These are phyloP conservation scores for Dryadomyces sulphureus DNA, from an alignment of 2,329 filamentous ascomycete species.

Conservation along the genomic window DNA sequence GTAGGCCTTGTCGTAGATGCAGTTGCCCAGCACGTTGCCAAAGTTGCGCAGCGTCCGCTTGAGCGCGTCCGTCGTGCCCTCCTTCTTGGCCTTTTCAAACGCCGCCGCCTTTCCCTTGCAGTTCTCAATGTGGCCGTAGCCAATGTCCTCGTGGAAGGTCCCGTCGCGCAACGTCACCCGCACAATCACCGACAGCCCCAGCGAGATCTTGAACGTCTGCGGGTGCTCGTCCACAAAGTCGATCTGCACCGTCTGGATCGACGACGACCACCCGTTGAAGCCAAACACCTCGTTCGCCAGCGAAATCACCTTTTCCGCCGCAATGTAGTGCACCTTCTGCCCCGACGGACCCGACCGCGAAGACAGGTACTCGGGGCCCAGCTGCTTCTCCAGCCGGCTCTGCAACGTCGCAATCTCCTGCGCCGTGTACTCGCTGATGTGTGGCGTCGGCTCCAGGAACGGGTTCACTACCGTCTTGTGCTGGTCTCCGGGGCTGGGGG, in stretches of 20 bases:
- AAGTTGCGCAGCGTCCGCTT: conserved; percentile 85
- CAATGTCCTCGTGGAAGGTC: conserved; percentile 95
- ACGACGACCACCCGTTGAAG: conserved; percentile 94
- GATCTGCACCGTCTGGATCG: conserved; percentile 87
- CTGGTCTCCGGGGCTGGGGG: conserved; percentile 51
- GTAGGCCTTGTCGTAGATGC: conserved; percentile 94
- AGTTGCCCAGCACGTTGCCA: conserved; percentile 95
- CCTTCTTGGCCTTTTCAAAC: conserved; percentile 98
- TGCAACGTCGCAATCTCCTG: conserved; percentile 80
- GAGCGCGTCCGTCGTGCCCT: conserved; percentile 86
- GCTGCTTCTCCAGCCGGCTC: conserved; percentile 74
- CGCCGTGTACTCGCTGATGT: conserved; percentile 73
- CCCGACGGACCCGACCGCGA: conserved; percentile 70
- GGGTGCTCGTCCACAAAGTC: conserved; percentile 88
- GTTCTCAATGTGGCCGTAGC: conserved; percentile 94
- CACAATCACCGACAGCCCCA: conserved; percentile 82
- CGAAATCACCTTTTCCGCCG: conserved; percentile 93
- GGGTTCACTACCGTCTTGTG: conserved; percentile 55
- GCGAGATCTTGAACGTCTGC: conserved; percentile 60
- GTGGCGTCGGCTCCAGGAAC: conserved; percentile 52
- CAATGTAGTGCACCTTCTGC: conserved; percentile 79
- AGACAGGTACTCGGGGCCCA: conserved; percentile 93
- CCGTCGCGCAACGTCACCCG: conserved; percentile 83
- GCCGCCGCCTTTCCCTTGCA: conserved; percentile 88
- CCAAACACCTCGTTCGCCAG: conserved; percentile 92